Percentiles rank a stretch among this genome's conserved stretches.
These are phyloP conservation scores for Rusavskia elegans DNA, from an alignment of 495 filamentous ascomycete genomes.

Conservation along the genomic window DNA sequence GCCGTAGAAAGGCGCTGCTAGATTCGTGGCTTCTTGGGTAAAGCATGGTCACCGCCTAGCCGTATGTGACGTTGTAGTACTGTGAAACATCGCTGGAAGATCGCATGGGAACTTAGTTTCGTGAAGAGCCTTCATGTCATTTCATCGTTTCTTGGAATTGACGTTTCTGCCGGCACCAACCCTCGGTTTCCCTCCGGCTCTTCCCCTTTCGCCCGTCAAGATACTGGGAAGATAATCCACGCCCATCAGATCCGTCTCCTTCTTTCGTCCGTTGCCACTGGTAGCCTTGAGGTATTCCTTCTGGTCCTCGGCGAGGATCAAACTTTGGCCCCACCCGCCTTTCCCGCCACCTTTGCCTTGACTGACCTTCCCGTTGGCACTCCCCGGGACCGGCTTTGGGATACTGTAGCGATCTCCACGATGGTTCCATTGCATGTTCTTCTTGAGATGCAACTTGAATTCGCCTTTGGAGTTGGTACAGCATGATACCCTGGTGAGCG, in stretches of 20 bases:
- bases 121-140: neutral
- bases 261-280: conserved; percentile 43
- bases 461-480: conserved; percentile 63
- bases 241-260: conserved; percentile 80
- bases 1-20: no score
- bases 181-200: conserved; percentile 46
- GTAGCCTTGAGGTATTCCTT: conserved; percentile 69
- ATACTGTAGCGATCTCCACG: conserved; percentile 79
- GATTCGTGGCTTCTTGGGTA: no score
- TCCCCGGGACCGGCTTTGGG: conserved; percentile 76
- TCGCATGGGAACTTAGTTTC: no score
- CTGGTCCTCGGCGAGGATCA: conserved; percentile 89
- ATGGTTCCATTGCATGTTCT: conserved; percentile 92
- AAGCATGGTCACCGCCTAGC: no score
- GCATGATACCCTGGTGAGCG: conserved; percentile 74
- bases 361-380: conserved; percentile 54
- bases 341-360: conserved; percentile 57
- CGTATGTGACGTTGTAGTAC: no score
- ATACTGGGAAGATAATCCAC: conserved; percentile 83
- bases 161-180: conserved; percentile 78
- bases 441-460: conserved; percentile 80
- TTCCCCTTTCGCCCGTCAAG: conserved; percentile 58
- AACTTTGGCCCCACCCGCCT: conserved; percentile 62
- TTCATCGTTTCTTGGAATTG: conserved; percentile 60
- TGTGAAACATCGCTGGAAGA: no score